Base-by-base conservation (phyloP, 1,139 yeast genomes). In the Diutina mesorugosa region DNA sequence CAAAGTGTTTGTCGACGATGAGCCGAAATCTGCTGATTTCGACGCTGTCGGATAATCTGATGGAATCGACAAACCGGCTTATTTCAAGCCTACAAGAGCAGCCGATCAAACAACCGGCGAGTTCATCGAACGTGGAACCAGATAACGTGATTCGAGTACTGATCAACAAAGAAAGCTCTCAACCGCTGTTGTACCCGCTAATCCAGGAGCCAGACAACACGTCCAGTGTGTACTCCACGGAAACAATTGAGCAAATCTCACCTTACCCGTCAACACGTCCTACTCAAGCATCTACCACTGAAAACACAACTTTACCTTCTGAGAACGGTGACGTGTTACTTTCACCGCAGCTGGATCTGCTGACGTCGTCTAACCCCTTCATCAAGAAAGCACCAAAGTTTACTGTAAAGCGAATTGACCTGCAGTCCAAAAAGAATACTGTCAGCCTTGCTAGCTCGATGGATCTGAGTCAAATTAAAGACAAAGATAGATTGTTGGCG, bases 401-500 rank as follows among this genome's bases (percentile, higher is more conserved):
- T 10, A 50, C 53, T 6, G 53, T 50, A 14, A 50, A 50, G 32
- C 41, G 53, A 12, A 38, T 50, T 14, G 53, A 50, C 12, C 45
- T 32, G 53, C 35, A 30, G 6, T 38, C 16, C 14, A 29, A 18
- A 9, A n/a, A 32, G 28, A 48, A 47, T 47, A 26, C n/a, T 9
- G n/a, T 14, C 29, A 28, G 38, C 12, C 51, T 47, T 21, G 51
- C 51, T 1, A 30, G 12, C 16, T 28, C 21, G 7, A 26, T 47
- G 18, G 51, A 47, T 47, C 16, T 26, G n/a, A 28, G 8, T n/a
- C 38, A 47, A 10, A 32, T 50, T 7, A n/a, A 18, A 28, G 53
- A 50, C n/a, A n/a, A 50, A 16, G 53, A 50, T 16, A n/a, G 45
- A 12, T 30, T 50, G 8, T 32, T 50, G 57, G 61, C 62, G 28